Evolutionary conservation across 306 rosid genomes (phyloP).

Genomic region (Crotalaria pallida): DNA sequence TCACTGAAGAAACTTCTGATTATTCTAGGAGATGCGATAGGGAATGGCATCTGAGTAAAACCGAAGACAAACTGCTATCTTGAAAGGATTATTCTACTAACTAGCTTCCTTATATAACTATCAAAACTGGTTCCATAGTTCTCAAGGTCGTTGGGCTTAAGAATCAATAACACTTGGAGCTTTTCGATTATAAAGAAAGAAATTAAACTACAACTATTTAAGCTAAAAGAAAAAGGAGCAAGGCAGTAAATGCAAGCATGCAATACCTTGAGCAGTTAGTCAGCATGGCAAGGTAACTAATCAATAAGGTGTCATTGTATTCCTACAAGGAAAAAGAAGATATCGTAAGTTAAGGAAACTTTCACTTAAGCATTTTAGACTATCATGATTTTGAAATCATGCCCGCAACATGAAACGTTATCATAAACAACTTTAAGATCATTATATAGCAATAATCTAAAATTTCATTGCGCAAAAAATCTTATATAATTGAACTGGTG

Average conservation of each 20-base stretch:
- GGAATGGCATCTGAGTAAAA: background rate
- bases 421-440: background rate
- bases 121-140: background rate
- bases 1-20: background rate
- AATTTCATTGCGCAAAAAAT: background rate
- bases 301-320: conserved; percentile 81
- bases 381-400: background rate
- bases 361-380: background rate
- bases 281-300: conserved; percentile 85
- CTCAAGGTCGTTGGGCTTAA: background rate
- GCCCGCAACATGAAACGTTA: conserved; percentile 2
- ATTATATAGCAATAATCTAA: background rate
- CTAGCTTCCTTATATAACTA: background rate
- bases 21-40: background rate
- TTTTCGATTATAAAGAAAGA: background rate
- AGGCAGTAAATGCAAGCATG: conserved; percentile 8
- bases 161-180: background rate
- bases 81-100: background rate
- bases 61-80: background rate
- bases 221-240: background rate
- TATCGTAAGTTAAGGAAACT: background rate
- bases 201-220: background rate
- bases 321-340: conserved; percentile 47
- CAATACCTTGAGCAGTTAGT: conserved; percentile 96
- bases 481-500: background rate